Evolutionary conservation across 441 rosid genomes (phyloP), one percentile per base, ranked within the genome.

Genomic region (Brassica balearica): DNA sequence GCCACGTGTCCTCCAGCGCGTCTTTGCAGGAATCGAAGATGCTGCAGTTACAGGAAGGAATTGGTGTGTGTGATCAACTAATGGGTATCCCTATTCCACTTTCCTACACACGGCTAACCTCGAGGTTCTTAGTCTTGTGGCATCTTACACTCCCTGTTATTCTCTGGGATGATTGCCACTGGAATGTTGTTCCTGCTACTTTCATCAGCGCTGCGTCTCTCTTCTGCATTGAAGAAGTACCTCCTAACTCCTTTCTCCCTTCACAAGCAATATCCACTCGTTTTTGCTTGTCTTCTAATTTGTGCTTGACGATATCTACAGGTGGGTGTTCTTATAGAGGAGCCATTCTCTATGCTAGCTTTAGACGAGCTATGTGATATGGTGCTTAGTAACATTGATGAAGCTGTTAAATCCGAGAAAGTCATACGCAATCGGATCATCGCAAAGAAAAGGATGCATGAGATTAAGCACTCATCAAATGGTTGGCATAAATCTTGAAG

Each of bases 111-210:
- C 90, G 98, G 11, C 76, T 94, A 82, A 94, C 97, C 6, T 94
- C 97, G 2, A 89, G 98, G 84, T 88, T 94, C 85, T 91, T 94
- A 65, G 96, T 94, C 73, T 92, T 94, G 2, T 94, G 98, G 94
- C 97, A 92, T 83, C 87, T 94, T 12, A 90, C 97, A 66, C 93
- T 92, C 14, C 98, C 98, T 25, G 65, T 94, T 68, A 94, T 90
- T 74, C 93, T 94, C 19, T 92, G 96, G 98, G 97, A 93, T 73
- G 98, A 93, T 74, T 94, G 98, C 82, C 97, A 90, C 65, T 94
- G 98, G 98, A 90, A 90, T n/a, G 96, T 92, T 14, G 94, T 94
- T 71, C 97, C 98, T 43, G 94, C 98, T 64, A 94, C 98, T 76
- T 92, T 94, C 78, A 77, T 94, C 78, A 94, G 96, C 63, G 97